Conservation (phyloP, 2,329 filamentous ascomycete genomes). For the Didymella segeticola region DNA sequence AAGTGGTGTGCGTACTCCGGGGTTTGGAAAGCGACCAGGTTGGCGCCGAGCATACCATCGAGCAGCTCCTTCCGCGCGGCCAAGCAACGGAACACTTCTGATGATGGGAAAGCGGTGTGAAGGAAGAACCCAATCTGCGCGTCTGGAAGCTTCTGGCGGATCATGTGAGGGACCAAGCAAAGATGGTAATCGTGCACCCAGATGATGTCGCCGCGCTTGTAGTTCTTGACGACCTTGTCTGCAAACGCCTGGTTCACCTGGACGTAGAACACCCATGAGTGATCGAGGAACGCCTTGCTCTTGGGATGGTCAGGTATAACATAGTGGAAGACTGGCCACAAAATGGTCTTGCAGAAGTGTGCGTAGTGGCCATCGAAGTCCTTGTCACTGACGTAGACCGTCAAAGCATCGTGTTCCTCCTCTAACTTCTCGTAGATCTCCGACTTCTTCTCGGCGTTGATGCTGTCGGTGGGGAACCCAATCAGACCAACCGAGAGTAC, state of each 20-base stretch:
- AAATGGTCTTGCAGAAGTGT: conserved; percentile 96
- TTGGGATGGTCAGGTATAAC: conserved; percentile 97
- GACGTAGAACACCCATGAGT: conserved; percentile 95
- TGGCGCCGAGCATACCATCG: conserved; percentile 90
- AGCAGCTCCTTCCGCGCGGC: conserved; percentile 86
- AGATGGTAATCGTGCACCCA: conserved; percentile 98
- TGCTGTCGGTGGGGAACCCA: conserved; percentile 90
- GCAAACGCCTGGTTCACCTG: conserved; percentile 93
- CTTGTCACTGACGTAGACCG: conserved; percentile 86
- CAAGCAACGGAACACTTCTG: conserved; percentile 92
- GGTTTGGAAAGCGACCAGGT: conserved; percentile 92
- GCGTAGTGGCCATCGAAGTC: conserved; percentile 95
- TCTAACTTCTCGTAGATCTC: conserved; percentile 84
- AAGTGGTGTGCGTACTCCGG: conserved; percentile 94
- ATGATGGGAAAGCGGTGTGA: conserved; percentile 93
- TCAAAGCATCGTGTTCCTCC: conserved; percentile 80
- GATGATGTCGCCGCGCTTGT: conserved; percentile 90
- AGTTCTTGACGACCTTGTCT: conserved; percentile 86
- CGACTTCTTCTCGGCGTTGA: conserved; percentile 76
- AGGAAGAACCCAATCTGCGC: conserved; percentile 97
- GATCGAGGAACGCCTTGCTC: conserved; percentile 96
- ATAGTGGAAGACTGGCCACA: conserved; percentile 98
- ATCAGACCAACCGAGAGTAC: conserved; percentile 91
- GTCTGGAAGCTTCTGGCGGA: conserved; percentile 87
- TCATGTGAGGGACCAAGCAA: conserved; percentile 84